Base-by-base conservation (phyloP, 345 rosid species). In the Ailanthus altissimus region DNA sequence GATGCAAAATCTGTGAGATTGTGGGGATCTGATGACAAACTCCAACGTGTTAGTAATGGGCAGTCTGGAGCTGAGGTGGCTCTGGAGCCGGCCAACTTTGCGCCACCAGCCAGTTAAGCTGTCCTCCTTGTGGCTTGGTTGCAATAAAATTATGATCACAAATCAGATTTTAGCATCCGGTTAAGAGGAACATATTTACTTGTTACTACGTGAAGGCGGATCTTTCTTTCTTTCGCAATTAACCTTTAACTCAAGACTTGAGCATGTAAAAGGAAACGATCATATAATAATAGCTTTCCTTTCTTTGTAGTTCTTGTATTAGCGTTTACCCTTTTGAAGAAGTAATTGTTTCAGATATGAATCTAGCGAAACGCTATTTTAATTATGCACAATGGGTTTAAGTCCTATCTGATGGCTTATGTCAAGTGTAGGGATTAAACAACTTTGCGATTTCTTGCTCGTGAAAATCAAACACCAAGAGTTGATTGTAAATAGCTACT, bases 1-100 rank as follows among this genome's bases (percentile, higher is more conserved):
- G 99, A 96, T 71, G 65, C 50, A 36, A 96, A 93, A 72, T 51
- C 92, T 9, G 94, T 91, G 63, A 70, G 78, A 28, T 77, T 85
- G 38, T 92, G 97, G 97, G 90, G 94, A 75, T 60, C 83, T 40
- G 87, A 83, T 63, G 85, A 74, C 32, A 83, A 83, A 80, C 82
- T 75, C 65, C 89, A 79, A 54, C 43, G 59, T 38, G 10, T 71
- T n/a, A 74, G 77, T 28, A 85, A 81, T 10, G 88, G 84, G 63
- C 83, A 81, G 66, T 72, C 84, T 68, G 89, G 82, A 49, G 91
- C 92, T 0, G 97, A 90, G 76, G 85, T 84, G n/a, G 88, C 78
- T 42, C 85, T 97, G 1, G 92, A 91, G 81, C 92, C 92, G 28
- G 63, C 78, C 23, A 72, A 60, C 42, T 14, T 81, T 21, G 83